A percentile compares a stretch with the other conserved stretches of the same genome.
phyloP scores from a whole-genome alignment of 768 basidiomycete species.

The Clitopilus hobsonii region DNA sequence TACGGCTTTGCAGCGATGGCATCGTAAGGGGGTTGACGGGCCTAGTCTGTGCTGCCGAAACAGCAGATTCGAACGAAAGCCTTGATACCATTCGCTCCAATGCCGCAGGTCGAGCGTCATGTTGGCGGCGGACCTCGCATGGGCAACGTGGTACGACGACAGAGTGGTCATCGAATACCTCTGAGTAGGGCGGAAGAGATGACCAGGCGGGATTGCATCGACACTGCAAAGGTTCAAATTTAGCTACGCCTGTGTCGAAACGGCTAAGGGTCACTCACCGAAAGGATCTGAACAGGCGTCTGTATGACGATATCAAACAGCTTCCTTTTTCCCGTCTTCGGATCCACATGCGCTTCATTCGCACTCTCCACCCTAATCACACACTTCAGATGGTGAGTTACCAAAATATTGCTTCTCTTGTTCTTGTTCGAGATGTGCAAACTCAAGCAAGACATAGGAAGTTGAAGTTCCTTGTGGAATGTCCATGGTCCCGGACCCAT shows the following conservation, averaged over 20 bases:
- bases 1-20: conserved; percentile 35
- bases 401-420: conserved; percentile 64
- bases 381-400: conserved; percentile 77
- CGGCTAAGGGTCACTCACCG: conserved; percentile 44
- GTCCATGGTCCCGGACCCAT: conserved; percentile 89
- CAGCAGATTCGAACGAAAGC: conserved; percentile 29
- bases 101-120: conserved; percentile 5
- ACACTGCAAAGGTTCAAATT: conserved; percentile 42
- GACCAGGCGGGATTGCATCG: conserved; percentile 79
- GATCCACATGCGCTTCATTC: conserved; percentile 59
- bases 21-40: conserved; percentile 24
- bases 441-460: conserved; percentile 59
- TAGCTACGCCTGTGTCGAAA: background rate
- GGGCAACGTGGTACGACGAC: conserved; percentile 38
- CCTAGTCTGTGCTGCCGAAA: conserved; percentile 30
- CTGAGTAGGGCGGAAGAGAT: conserved; percentile 72
- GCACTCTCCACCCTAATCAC: conserved; percentile 80
- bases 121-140: conserved; percentile 27
- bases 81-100: conserved; percentile 27
- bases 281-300: conserved; percentile 82
- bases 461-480: conserved; percentile 60
- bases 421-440: conserved; percentile 82
- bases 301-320: conserved; percentile 85
- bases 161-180: conserved; percentile 33
- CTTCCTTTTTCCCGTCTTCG: conserved; percentile 69